Evolutionary conservation across 768 basidiomycete genomes (phyloP).

Genomic region (Naganishia kalamii): DNA sequence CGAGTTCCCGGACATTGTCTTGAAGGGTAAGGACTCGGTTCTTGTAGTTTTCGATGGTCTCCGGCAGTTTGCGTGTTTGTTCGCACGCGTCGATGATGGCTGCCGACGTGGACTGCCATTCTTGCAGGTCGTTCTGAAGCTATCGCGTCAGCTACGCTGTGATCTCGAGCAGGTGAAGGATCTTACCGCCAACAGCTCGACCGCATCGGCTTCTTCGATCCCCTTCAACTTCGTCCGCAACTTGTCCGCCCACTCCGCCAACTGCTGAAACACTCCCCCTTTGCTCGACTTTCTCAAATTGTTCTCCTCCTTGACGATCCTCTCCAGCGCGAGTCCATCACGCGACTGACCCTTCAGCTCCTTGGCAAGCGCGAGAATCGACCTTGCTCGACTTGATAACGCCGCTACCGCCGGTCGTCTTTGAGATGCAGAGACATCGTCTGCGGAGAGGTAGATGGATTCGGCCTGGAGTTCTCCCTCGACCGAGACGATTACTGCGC

Average conservation of each 20-base stretch:
- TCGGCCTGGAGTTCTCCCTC: slow-evolving; percentile 4
- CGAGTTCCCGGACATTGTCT: not conserved
- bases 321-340: not conserved
- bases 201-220: not conserved
- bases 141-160: not conserved
- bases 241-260: slow-evolving; percentile 7
- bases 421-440: not conserved
- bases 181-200: not conserved
- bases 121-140: slow-evolving; percentile 6
- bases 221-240: not conserved
- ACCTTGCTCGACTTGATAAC: not conserved
- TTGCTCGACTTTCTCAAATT: not conserved
- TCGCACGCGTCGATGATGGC: slow-evolving; percentile 14
- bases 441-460: not conserved
- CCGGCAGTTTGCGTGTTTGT: not conserved
- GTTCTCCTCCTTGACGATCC: not conserved
- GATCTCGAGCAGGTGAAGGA: not conserved
- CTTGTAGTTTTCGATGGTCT: not conserved
- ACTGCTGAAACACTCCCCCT: slow-evolving; percentile 9
- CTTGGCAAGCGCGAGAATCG: not conserved
- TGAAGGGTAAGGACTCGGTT: not conserved
- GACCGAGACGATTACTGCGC: not conserved
- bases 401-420: not conserved
- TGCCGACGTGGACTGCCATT: slow-evolving; percentile 1
- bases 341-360: slow-evolving; percentile 9